Conservation (phyloP, 345 rosid genomes). For the Sapria himalayana region DNA sequence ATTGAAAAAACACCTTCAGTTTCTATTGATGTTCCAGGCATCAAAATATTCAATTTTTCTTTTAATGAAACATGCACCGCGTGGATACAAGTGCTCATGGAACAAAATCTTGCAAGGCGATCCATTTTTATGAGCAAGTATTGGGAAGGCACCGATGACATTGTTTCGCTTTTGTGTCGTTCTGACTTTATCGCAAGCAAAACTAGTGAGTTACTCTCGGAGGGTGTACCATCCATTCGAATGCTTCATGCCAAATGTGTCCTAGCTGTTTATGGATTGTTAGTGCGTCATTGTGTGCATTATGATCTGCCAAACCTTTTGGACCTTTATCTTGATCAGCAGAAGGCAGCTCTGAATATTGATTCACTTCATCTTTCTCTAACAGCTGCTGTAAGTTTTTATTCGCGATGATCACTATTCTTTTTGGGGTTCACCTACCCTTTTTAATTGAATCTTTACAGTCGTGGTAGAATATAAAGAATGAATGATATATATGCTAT, state of each 20-base stretch:
- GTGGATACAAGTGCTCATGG: constrained; percentile 63
- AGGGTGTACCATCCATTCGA: no score
- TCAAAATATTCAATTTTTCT: constrained; percentile 48
- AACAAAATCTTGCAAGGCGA: constrained; percentile 70
- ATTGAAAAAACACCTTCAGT: constrained; percentile 62
- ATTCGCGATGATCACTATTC: no score
- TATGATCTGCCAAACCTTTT: constrained; percentile 66
- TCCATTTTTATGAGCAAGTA: constrained; percentile 57
- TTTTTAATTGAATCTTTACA: no score
- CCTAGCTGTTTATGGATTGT: constrained; percentile 48
- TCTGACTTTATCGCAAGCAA: constrained; percentile 46
- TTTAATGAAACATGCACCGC: constrained; percentile 28
- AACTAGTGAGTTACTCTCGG: constrained; percentile 13
- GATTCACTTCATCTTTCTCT: constrained; percentile 29
- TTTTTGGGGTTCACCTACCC: no score
- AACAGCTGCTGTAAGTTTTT: constrained; percentile 87
- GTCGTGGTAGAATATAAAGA: no score
- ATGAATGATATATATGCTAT: no score
- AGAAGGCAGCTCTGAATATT: constrained; percentile 36
- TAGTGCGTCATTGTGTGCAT: constrained; percentile 41
- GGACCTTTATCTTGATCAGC: constrained; percentile 74
- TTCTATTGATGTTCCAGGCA: constrained; percentile 61
- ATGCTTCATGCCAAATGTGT: constrained; percentile 16
- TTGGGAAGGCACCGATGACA: constrained; percentile 65
- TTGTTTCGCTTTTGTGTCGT: constrained; percentile 55